Evolutionary conservation across 257 asterid species (phyloP).

Genomic region (Ajuga chamaepitys): DNA sequence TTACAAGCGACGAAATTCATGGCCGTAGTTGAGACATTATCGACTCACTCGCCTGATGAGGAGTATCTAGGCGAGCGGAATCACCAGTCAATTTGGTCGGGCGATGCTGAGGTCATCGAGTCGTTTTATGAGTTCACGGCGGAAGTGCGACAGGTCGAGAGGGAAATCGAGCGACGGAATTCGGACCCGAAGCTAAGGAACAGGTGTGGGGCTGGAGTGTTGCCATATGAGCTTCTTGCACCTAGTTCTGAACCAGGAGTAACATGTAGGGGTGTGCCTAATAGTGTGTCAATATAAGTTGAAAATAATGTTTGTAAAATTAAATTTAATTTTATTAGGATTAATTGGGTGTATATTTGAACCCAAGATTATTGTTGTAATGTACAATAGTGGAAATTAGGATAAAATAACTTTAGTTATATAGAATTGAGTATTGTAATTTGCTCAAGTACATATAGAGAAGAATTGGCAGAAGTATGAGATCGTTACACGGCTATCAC

Average conservation of each 20-base stretch:
- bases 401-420: constrained; percentile 1
- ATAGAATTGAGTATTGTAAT: constrained; percentile 17
- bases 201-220: constrained; percentile 92
- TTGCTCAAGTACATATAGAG: constrained; percentile 11
- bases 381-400: neutral
- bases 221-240: constrained; percentile 86
- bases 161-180: constrained; percentile 74
- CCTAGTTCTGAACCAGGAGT: constrained; percentile 90
- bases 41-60: constrained; percentile 92
- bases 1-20: constrained; percentile 86
- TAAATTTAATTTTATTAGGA: constrained; percentile 4
- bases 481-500: too few species aligned
- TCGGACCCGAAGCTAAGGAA: constrained; percentile 36
- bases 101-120: constrained; percentile 58
- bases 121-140: constrained; percentile 66
- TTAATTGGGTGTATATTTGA: constrained; percentile 23
- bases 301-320: neutral
- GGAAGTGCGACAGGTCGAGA: constrained; percentile 48
- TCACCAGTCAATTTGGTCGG: constrained; percentile 78
- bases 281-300: constrained; percentile 80
- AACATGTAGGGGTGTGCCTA: constrained; percentile 95
- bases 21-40: constrained; percentile 92
- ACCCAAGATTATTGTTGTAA: constrained; percentile 1
- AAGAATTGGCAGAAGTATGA: too few species aligned
- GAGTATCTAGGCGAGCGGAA: constrained; percentile 83